phyloP scores from a whole-genome alignment of 208 protist genomes.

The Zelonia costaricensis region DNA sequence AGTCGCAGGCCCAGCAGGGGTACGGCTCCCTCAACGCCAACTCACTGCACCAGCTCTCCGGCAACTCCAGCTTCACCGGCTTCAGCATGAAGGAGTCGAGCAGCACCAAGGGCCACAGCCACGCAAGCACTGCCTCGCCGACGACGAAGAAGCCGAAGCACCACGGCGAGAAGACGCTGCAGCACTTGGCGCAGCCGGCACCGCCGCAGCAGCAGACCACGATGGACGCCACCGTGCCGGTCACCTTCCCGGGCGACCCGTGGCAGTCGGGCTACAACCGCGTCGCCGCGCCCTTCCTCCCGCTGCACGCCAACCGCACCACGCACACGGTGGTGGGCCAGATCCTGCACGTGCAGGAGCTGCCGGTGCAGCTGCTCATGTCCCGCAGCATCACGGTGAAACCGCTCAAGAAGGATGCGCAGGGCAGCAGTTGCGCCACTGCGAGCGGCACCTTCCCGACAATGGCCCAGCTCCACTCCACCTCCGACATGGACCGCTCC shows the following conservation, averaged over 20 bases:
- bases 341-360: constrained; percentile 55
- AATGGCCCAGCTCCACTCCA: neutral
- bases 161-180: constrained; percentile 28
- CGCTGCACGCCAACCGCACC: constrained; percentile 34
- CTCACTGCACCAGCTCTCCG: constrained; percentile 67
- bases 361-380: constrained; percentile 44
- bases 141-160: constrained; percentile 22
- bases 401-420: constrained; percentile 16
- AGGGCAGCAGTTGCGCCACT: too few relatives aligned
- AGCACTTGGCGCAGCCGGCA: constrained; percentile 32
- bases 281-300: constrained; percentile 60
- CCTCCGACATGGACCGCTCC: neutral
- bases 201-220: constrained; percentile 7
- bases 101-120: neutral
- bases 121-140: neutral
- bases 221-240: constrained; percentile 25
- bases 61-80: constrained; percentile 45
- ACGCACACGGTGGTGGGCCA: constrained; percentile 62
- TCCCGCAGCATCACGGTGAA: constrained; percentile 38
- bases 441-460: neutral
- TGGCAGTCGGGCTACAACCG: constrained; percentile 76
- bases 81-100: constrained; percentile 30
- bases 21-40: constrained; percentile 87
- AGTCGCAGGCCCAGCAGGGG: constrained; percentile 64
- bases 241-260: constrained; percentile 30